Percentiles rank a stretch among this genome's conserved stretches.
These are phyloP conservation scores for Clonostachys byssicola DNA, from an alignment of 2,329 filamentous ascomycete genomes.

Conservation along the genomic window DNA sequence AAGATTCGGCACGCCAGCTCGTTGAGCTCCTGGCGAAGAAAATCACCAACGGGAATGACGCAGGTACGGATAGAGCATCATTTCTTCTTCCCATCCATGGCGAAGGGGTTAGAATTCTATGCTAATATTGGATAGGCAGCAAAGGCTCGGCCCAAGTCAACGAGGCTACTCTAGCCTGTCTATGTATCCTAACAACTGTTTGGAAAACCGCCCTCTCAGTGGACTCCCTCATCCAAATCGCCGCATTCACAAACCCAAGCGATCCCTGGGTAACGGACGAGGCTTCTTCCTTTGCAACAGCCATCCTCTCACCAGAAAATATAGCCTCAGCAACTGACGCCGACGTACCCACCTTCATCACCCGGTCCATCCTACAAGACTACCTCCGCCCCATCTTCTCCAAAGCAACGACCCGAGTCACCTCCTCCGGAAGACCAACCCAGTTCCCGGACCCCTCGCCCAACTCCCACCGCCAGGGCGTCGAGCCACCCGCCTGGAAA, in stretches of 20 bases:
- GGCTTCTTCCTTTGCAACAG: slow-evolving; percentile 18
- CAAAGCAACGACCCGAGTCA: slow-evolving; percentile 39
- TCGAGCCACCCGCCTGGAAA: slow-evolving; percentile 14
- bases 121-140: background rate
- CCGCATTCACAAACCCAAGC: slow-evolving; percentile 19
- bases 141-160: background rate
- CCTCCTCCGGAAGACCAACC: slow-evolving; percentile 19
- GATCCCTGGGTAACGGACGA: slow-evolving; percentile 31
- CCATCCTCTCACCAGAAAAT: slow-evolving; percentile 20
- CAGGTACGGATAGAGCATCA: no score
- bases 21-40: no score
- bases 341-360: slow-evolving; percentile 32
- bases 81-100: no score
- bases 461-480: background rate
- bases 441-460: slow-evolving; percentile 9
- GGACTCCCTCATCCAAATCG: slow-evolving; percentile 19
- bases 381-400: slow-evolving; percentile 67
- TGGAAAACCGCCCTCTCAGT: slow-evolving; percentile 5
- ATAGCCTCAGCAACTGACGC: slow-evolving; percentile 5
- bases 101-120: no score
- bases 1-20: no score
- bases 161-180: slow-evolving; percentile 18
- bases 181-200: slow-evolving; percentile 14
- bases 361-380: slow-evolving; percentile 52
- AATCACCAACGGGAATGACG: no score